These are phyloP conservation scores for Colletotrichum filicis DNA, from an alignment of 2,329 filamentous ascomycete genomes.

Conservation along the genomic window DNA sequence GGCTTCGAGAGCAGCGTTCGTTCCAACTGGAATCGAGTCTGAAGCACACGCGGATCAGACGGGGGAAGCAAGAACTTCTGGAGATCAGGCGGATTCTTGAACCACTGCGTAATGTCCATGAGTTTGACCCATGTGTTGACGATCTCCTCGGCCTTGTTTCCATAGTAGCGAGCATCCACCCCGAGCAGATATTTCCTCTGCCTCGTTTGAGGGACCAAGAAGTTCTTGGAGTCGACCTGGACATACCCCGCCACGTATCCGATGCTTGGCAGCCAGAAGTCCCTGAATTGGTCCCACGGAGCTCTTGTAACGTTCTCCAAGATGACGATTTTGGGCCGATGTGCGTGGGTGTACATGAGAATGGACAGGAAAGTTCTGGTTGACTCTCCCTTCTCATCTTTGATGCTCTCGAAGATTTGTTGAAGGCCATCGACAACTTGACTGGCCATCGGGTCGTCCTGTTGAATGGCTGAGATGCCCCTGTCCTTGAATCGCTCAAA, in stretches of 20 bases:
- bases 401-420: slow-evolving; percentile 64
- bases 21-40: slow-evolving; percentile 60
- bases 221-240: slow-evolving; percentile 75
- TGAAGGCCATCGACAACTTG: background rate
- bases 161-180: slow-evolving; percentile 54
- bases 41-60: slow-evolving; percentile 64
- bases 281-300: slow-evolving; percentile 66
- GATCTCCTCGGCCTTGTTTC: slow-evolving; percentile 40
- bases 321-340: slow-evolving; percentile 72
- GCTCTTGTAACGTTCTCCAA: slow-evolving; percentile 76
- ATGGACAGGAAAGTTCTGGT: slow-evolving; percentile 72
- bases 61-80: slow-evolving; percentile 69
- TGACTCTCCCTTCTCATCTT: slow-evolving; percentile 71
- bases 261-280: slow-evolving; percentile 51
- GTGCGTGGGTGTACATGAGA: slow-evolving; percentile 63
- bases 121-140: slow-evolving; percentile 53
- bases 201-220: slow-evolving; percentile 78
- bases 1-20: slow-evolving; percentile 43
- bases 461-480: slow-evolving; percentile 55
- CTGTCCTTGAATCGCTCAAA: slow-evolving; percentile 52
- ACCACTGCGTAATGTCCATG: slow-evolving; percentile 54
- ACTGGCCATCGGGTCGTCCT: slow-evolving; percentile 41
- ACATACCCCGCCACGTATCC: slow-evolving; percentile 65
- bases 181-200: slow-evolving; percentile 69
- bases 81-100: slow-evolving; percentile 68